Evolutionary conservation across 768 basidiomycete genomes (phyloP).

Genomic region (Megacollybia marginata): DNA sequence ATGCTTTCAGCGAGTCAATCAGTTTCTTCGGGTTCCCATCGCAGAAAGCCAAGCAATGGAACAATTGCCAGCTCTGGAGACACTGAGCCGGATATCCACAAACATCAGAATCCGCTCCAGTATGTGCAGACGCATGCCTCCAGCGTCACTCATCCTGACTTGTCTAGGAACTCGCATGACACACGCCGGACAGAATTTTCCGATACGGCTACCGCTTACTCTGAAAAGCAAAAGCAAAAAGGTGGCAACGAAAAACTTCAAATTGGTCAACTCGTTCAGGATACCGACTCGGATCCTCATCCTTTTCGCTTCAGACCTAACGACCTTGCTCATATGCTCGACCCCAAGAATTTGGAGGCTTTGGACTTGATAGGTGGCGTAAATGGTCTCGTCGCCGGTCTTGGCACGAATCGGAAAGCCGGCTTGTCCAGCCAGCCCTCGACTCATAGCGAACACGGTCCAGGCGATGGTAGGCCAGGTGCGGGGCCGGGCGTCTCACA

Average conservation of each 20-base stretch:
- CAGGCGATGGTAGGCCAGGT: slow-evolving; percentile 14
- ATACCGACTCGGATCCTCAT: slow-evolving; percentile 44
- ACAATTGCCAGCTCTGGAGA: slow-evolving; percentile 45
- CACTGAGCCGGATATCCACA: slow-evolving; percentile 41
- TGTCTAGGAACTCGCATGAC: slow-evolving; percentile 22
- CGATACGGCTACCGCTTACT: slow-evolving; percentile 5
- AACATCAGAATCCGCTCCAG: slow-evolving; percentile 21
- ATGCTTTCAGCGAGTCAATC: slow-evolving; percentile 35
- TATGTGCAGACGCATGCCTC: slow-evolving; percentile 27
- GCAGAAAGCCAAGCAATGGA: slow-evolving; percentile 50
- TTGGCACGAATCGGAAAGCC: slow-evolving; percentile 56
- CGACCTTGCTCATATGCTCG: slow-evolving; percentile 77
- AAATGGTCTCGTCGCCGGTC: slow-evolving; percentile 54
- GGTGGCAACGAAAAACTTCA: slow-evolving; percentile 14
- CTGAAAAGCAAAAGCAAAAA: slow-evolving; percentile 12
- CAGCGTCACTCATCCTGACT: slow-evolving; percentile 19
- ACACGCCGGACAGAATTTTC: slow-evolving; percentile 7
- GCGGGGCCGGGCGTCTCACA: slow-evolving; percentile 13
- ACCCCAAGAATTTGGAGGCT: slow-evolving; percentile 73
- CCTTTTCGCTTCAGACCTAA: slow-evolving; percentile 74
- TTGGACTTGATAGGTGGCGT: slow-evolving; percentile 70
- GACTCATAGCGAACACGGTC: slow-evolving; percentile 2
- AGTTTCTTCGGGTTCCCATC: slow-evolving; percentile 24
- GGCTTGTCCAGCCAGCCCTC: slow-evolving; percentile 28
- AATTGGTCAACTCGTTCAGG: slow-evolving; percentile 24